Evolutionary conservation across 495 filamentous ascomycete genomes (phyloP).

Genomic region (Aspergillus biplanus): DNA sequence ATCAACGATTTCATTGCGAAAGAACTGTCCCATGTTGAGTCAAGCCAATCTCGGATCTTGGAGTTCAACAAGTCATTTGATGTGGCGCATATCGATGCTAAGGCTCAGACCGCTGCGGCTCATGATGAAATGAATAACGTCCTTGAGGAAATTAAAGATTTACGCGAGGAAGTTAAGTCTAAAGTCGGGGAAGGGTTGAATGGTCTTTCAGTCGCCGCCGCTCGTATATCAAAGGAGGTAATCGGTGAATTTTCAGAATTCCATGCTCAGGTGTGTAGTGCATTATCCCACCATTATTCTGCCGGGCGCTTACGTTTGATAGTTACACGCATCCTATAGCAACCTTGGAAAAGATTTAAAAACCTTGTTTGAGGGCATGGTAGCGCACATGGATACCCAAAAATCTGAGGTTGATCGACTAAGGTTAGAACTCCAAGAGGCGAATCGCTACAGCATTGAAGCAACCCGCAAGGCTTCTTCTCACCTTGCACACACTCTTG

Average conservation of each 20-base stretch:
- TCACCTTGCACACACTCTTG: constrained; percentile 70
- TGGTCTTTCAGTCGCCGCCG: constrained; percentile 81
- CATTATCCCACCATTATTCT: background rate
- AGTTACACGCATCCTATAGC: constrained; percentile 83
- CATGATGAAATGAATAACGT: constrained; percentile 89
- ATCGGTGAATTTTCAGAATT: constrained; percentile 82
- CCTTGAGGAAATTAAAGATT: constrained; percentile 86
- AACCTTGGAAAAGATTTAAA: constrained; percentile 91
- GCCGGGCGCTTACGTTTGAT: constrained; percentile 26
- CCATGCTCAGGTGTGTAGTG: constrained; percentile 63
- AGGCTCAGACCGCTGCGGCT: constrained; percentile 66
- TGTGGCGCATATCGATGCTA: constrained; percentile 65
- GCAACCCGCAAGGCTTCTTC: constrained; percentile 66
- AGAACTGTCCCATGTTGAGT: constrained; percentile 69
- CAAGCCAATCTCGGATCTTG: constrained; percentile 68
- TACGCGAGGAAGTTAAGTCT: constrained; percentile 84
- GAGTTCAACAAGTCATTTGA: constrained; percentile 67
- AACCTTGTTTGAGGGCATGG: constrained; percentile 76
- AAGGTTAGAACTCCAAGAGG: constrained; percentile 66
- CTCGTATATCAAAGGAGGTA: constrained; percentile 88
- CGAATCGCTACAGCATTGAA: constrained; percentile 65
- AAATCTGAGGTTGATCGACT: constrained; percentile 75
- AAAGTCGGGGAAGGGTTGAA: constrained; percentile 84
- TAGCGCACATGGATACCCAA: constrained; percentile 74
- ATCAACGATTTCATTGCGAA: constrained; percentile 73